Evolutionary conservation across 108 stramenopile genomes (phyloP).

Genomic region (Stephanodiscus minutulus): DNA sequence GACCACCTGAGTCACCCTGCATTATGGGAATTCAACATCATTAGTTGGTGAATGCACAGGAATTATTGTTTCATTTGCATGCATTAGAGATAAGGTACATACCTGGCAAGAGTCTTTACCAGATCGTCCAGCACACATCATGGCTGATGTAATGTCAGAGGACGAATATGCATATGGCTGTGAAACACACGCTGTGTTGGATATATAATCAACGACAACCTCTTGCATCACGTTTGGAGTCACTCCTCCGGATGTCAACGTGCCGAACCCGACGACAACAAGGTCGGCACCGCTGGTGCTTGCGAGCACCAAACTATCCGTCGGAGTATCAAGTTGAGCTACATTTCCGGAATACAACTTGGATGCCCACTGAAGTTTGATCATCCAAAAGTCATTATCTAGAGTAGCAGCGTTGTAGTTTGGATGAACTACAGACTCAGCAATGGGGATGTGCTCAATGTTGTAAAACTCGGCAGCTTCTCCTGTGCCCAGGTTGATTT

Average conservation of each 20-base stretch:
- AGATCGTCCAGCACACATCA: background rate
- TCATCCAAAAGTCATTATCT: background rate
- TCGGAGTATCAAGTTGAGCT: background rate
- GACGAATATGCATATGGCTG: background rate
- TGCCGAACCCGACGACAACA: conserved; percentile 1
- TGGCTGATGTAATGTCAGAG: background rate
- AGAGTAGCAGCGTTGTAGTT: background rate
- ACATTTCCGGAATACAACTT: background rate
- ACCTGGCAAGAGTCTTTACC: conserved; percentile 6
- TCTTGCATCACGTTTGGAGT: conserved; percentile 9
- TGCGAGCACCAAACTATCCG: background rate
- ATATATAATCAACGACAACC: background rate
- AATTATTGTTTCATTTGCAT: no score
- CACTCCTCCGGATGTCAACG: background rate
- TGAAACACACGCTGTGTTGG: background rate
- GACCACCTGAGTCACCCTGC: conserved; percentile 13
- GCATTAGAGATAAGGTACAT: no score
- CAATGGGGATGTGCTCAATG: conserved; percentile 10
- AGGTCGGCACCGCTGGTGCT: background rate
- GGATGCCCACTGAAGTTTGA: background rate
- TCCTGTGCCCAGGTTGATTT: background rate
- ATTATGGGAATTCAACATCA: background rate
- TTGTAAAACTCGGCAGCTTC: background rate
- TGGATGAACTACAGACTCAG: background rate
- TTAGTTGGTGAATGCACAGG: background rate